Conservation (phyloP, 495 filamentous ascomycete species). For the Penicillium maclennaniae region DNA sequence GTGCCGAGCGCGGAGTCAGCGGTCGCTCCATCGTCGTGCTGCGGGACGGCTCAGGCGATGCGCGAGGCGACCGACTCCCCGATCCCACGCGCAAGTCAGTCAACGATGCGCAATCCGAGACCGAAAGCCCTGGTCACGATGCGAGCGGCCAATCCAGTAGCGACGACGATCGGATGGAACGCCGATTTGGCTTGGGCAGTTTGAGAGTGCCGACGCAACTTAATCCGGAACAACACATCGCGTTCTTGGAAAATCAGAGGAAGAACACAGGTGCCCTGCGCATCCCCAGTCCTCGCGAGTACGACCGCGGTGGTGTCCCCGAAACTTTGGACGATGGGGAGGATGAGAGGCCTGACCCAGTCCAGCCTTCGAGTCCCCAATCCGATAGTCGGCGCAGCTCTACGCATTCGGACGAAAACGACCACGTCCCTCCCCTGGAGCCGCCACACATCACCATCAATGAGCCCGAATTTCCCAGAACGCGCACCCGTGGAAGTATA, state of each 20-base stretch:
- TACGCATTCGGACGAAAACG: slow-evolving; percentile 23
- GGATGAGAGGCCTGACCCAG: slow-evolving; percentile 24
- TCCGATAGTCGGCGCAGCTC: slow-evolving; percentile 13
- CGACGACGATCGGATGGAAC: slow-evolving; percentile 14
- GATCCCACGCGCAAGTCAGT: slow-evolving; percentile 17
- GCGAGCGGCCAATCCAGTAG: slow-evolving; percentile 16
- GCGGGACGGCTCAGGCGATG: slow-evolving; percentile 43
- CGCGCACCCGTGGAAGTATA: slow-evolving; percentile 32
- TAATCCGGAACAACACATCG: slow-evolving; percentile 73
- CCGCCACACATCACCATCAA: slow-evolving; percentile 60
- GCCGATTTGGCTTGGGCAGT: slow-evolving; percentile 25
- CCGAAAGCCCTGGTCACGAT: slow-evolving; percentile 19
- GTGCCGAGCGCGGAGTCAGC: slow-evolving; percentile 64
- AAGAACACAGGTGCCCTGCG: slow-evolving; percentile 69
- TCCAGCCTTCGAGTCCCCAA: slow-evolving; percentile 12
- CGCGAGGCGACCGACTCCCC: slow-evolving; percentile 21
- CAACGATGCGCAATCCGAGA: slow-evolving; percentile 17
- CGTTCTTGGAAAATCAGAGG: slow-evolving; percentile 81
- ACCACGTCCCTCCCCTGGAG: slow-evolving; percentile 30
- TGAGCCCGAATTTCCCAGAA: slow-evolving; percentile 48
- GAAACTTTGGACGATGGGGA: slow-evolving; percentile 54
- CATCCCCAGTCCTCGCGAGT: slow-evolving; percentile 84
- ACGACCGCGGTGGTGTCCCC: slow-evolving; percentile 72
- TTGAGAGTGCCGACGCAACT: slow-evolving; percentile 49
- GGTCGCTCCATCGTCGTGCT: slow-evolving; percentile 72